A percentile compares a stretch with the other conserved stretches of the same genome.
Evolutionary conservation across 768 basidiomycete genomes (phyloP).

Genomic region (Candolleomyces aberdarensis): DNA sequence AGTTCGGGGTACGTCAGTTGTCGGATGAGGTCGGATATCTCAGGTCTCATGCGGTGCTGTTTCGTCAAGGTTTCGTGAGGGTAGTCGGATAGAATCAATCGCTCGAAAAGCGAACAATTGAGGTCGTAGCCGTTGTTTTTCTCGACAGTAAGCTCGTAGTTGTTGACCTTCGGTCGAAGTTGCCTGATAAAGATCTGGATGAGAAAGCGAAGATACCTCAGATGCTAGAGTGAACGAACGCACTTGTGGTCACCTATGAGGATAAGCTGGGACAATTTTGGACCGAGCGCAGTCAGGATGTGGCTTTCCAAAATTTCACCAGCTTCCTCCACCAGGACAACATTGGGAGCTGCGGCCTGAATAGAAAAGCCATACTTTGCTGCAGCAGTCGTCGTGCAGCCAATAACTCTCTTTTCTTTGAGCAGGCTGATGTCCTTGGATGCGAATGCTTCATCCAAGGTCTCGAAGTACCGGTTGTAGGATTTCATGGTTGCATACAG

Average conservation of each 20-base stretch:
- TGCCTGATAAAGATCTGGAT: constrained; percentile 39
- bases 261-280: constrained; percentile 48
- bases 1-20: constrained; percentile 65
- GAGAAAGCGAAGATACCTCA: neutral
- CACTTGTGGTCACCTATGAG: constrained; percentile 76
- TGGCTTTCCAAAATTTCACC: constrained; percentile 73
- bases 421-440: constrained; percentile 34
- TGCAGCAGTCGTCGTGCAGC: constrained; percentile 67
- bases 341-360: constrained; percentile 41
- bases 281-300: constrained; percentile 53
- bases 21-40: constrained; percentile 62
- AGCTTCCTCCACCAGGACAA: constrained; percentile 69
- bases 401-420: constrained; percentile 52
- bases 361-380: constrained; percentile 55
- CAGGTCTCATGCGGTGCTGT: constrained; percentile 76
- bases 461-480: constrained; percentile 39
- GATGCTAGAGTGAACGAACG: constrained; percentile 12
- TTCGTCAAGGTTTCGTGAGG: constrained; percentile 53
- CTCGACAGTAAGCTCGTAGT: constrained; percentile 62
- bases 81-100: constrained; percentile 58
- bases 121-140: constrained; percentile 66
- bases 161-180: constrained; percentile 69
- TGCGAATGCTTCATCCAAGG: constrained; percentile 32
- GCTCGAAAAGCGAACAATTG: constrained; percentile 67
- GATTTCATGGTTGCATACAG: constrained; percentile 29